Conservation (phyloP, 257 asterid species). For the Solanum chiquidenum region DNA sequence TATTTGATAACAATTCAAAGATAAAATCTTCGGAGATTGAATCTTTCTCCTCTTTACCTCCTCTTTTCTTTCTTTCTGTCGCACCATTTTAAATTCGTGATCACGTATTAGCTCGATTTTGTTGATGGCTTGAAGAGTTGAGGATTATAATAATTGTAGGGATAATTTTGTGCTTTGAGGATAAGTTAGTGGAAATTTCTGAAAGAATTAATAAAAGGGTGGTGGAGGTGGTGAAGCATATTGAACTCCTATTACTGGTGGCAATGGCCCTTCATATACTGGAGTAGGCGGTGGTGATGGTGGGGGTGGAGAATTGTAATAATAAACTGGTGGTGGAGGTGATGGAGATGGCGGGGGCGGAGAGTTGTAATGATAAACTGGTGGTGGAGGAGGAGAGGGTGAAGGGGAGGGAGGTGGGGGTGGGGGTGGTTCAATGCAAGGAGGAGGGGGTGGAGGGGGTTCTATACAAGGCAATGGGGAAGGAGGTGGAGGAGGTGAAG, state of each 20-base stretch:
- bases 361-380: conserved; percentile 15
- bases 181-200: conserved; percentile 35
- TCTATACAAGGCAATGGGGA: conserved; percentile 25
- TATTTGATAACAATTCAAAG: conserved; percentile 13
- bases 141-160: conserved; percentile 16
- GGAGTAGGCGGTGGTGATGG: conserved; percentile 42
- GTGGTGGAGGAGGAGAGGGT: background rate
- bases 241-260: conserved; percentile 58
- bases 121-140: conserved; percentile 1
- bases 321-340: background rate
- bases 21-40: conserved; percentile 17
- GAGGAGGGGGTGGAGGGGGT: conserved; percentile 48
- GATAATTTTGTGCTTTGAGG: conserved; percentile 15
- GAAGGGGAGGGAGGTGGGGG: conserved; percentile 35
- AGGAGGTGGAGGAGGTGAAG: conserved; percentile 34
- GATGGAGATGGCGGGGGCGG: conserved; percentile 30
- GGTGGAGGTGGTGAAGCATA: conserved; percentile 98
- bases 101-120: conserved; percentile 22
- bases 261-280: conserved; percentile 70
- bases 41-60: conserved; percentile 16
- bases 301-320: conserved; percentile 11
- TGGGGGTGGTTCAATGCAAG: conserved; percentile 46
- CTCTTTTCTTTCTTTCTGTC: background rate
- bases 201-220: conserved; percentile 76
- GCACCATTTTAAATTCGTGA: background rate